Percentiles rank a stretch among this genome's conserved stretches.
Evolutionary conservation across 2,329 filamentous ascomycete species (phyloP).

Genomic region (Beauveria scarabaeidicola): DNA sequence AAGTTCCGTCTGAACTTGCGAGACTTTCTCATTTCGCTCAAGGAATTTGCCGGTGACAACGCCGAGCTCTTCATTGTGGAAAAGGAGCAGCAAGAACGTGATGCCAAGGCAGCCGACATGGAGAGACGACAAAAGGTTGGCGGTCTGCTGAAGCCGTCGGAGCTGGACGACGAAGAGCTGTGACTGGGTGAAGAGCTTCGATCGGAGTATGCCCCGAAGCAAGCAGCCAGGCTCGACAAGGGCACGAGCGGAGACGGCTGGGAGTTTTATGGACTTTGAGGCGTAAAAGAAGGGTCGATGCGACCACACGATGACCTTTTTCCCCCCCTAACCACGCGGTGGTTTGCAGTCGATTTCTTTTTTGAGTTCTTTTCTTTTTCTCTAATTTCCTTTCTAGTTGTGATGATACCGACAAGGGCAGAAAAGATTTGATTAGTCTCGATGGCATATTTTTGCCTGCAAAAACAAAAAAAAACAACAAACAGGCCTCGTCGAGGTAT

Average conservation of each 20-base stretch:
- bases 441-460: background rate
- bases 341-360: background rate
- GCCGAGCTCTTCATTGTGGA: slow-evolving; percentile 89
- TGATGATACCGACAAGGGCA: slow-evolving; percentile 11
- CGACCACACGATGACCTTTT: slow-evolving; percentile 1
- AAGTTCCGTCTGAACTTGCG: slow-evolving; percentile 94
- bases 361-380: background rate
- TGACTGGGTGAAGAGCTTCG: slow-evolving; percentile 71
- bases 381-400: slow-evolving; percentile 12
- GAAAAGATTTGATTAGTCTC: slow-evolving; percentile 6
- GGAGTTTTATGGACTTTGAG: slow-evolving; percentile 54
- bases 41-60: slow-evolving; percentile 95
- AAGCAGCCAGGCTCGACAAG: slow-evolving; percentile 19
- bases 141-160: slow-evolving; percentile 92
- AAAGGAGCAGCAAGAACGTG: slow-evolving; percentile 82
- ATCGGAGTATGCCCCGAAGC: slow-evolving; percentile 45
- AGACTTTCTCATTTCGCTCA: slow-evolving; percentile 94
- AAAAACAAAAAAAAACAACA: background rate
- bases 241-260: slow-evolving; percentile 44
- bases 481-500: background rate
- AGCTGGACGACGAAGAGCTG: slow-evolving; percentile 83
- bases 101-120: slow-evolving; percentile 79
- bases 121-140: slow-evolving; percentile 92
- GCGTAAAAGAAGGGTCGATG: slow-evolving; percentile 4
- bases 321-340: background rate